These are phyloP conservation scores for Leccinum longicurvipes DNA, from an alignment of 768 basidiomycete species.

Conservation along the genomic window DNA sequence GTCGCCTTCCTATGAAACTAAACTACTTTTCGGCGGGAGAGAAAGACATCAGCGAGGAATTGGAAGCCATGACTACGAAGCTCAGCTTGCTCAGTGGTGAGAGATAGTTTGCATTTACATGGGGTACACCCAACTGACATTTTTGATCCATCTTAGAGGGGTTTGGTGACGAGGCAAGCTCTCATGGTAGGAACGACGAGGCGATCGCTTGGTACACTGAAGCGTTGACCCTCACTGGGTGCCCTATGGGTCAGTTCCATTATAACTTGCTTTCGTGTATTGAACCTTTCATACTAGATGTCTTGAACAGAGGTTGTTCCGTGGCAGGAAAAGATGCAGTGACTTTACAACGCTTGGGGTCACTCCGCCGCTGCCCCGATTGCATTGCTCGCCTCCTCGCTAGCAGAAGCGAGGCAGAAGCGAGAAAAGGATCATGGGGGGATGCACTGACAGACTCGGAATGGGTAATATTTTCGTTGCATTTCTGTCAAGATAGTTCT, in stretches of 20 bases:
- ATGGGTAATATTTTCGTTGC: not conserved
- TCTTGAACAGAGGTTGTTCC: not conserved
- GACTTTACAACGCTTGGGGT: not conserved
- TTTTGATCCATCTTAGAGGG: not conserved
- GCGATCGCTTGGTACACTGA: conserved; percentile 15
- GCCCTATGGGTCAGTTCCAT: conserved; percentile 1
- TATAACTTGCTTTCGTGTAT: not conserved
- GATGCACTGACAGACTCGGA: conserved; percentile 6
- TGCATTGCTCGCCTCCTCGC: conserved; percentile 4
- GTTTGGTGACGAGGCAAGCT: conserved; percentile 10
- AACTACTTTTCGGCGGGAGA: not conserved
- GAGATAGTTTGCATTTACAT: not conserved
- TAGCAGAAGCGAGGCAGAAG: conserved; percentile 6
- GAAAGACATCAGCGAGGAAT: conserved; percentile 5
- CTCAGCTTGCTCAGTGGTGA: conserved; percentile 15
- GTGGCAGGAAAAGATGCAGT: not conserved
- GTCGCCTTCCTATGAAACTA: not conserved
- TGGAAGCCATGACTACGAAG: not conserved
- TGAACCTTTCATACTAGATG: not conserved
- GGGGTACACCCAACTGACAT: not conserved
- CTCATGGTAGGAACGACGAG: not conserved
- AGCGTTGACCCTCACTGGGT: conserved; percentile 4
- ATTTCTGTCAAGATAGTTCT: not conserved
- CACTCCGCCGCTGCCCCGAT: not conserved
- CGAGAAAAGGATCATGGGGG: not conserved